phyloP scores from a whole-genome alignment of 139 green algal species.

The Closterium sp. region DNA sequence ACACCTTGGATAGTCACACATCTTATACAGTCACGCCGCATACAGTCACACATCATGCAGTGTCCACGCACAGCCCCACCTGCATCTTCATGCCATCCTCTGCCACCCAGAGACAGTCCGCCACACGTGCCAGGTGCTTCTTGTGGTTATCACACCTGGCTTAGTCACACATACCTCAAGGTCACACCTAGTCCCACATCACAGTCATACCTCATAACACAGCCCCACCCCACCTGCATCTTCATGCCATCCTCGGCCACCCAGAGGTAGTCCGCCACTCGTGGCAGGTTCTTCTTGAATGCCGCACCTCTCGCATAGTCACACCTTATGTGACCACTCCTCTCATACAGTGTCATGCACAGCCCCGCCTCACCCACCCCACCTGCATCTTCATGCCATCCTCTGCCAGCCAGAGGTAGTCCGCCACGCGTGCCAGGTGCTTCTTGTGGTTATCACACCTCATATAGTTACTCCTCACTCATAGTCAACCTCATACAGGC shows the following conservation, averaged over 20 bases:
- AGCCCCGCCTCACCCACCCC: conserved; percentile 19
- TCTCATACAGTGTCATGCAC: not conserved
- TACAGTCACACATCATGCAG: too few species aligned
- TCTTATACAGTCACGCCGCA: too few species aligned
- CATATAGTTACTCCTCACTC: too few species aligned
- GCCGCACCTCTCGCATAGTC: conserved; percentile 61
- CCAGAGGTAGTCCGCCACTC: conserved; percentile 94
- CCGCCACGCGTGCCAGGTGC: conserved; percentile 77
- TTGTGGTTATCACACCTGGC: too few species aligned
- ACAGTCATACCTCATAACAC: too few species aligned
- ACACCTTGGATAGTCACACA: too few species aligned
- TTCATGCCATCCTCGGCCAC: conserved; percentile 98
- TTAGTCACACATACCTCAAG: too few species aligned
- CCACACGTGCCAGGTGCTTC: conserved; percentile 76
- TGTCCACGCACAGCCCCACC: conserved; percentile 6
- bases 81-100: conserved; percentile 96
- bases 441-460: conserved; percentile 22
- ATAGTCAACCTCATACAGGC: too few species aligned
- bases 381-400: conserved; percentile 91
- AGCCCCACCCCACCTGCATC: conserved; percentile 55
- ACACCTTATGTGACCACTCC: too few species aligned
- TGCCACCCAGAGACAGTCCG: conserved; percentile 97
- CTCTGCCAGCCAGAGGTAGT: conserved; percentile 98
- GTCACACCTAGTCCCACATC: too few species aligned
- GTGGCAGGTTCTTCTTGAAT: conserved; percentile 83